Evolutionary conservation across 306 rosid genomes (phyloP).

Genomic region (Lathyrus aphaca): DNA sequence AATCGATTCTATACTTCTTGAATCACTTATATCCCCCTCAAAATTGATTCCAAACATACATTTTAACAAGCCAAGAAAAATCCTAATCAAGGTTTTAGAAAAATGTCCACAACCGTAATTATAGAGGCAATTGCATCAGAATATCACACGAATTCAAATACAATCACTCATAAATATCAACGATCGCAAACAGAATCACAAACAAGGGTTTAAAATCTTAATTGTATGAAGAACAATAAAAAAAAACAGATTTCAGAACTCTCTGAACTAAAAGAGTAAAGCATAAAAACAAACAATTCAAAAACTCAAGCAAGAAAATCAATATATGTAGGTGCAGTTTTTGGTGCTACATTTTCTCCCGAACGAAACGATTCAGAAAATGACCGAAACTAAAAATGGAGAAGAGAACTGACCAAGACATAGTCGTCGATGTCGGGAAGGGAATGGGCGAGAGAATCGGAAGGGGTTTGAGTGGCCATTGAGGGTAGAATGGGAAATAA

Average conservation of each 20-base stretch:
- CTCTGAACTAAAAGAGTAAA: neutral
- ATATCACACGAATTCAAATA: neutral
- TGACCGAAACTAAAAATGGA: neutral
- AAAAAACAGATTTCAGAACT: neutral
- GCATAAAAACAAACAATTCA: too few species aligned
- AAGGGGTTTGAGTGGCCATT: slow-evolving; percentile 54
- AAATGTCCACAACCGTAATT: neutral
- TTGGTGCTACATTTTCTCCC: slow-evolving; percentile 30
- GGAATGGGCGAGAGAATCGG: slow-evolving; percentile 41
- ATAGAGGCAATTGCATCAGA: neutral
- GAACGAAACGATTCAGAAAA: neutral
- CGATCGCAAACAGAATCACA: neutral
- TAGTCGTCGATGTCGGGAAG: slow-evolving; percentile 74
- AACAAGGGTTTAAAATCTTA: neutral
- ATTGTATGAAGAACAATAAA: neutral
- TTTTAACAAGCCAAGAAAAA: neutral
- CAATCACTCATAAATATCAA: neutral
- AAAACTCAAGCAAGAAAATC: neutral
- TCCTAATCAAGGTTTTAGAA: neutral
- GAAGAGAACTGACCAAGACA: slow-evolving; percentile 56
- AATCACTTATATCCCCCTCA: neutral
- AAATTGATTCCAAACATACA: neutral
- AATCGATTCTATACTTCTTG: neutral
- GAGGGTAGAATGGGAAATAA: neutral
- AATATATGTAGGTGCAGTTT: neutral